A percentile compares a stretch with the other conserved stretches of the same genome.
Conservation (phyloP, 208 protist species). For the Trypanosoma grayi region DNA sequence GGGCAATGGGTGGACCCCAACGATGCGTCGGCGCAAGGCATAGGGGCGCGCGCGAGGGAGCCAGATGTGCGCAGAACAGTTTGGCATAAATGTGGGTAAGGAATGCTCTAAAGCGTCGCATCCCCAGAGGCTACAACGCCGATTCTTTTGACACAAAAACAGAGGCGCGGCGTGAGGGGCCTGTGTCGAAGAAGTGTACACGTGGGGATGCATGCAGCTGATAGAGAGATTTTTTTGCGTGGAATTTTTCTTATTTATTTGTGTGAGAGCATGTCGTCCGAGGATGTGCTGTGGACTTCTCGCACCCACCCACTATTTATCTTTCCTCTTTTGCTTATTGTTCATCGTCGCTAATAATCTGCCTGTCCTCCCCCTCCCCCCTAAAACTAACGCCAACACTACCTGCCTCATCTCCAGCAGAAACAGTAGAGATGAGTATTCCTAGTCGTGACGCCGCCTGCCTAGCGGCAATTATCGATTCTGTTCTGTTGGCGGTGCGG, state of each 20-base stretch:
- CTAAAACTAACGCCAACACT: too few relatives aligned
- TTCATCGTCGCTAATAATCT: too few relatives aligned
- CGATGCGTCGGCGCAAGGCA: background rate
- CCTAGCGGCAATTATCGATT: conserved; percentile 12
- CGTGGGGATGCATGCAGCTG: too few relatives aligned
- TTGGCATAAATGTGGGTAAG: too few relatives aligned
- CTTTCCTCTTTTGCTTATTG: background rate
- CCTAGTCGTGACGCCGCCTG: background rate
- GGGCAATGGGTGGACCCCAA: background rate
- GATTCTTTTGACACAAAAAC: too few relatives aligned
- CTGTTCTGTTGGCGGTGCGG: background rate
- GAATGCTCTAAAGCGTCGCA: too few relatives aligned
- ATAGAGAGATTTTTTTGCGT: too few relatives aligned
- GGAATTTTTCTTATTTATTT: background rate
- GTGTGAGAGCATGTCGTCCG: background rate
- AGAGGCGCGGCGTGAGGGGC: too few relatives aligned
- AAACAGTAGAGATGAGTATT: conserved; percentile 11
- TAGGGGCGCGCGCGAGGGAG: background rate
- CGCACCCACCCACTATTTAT: background rate
- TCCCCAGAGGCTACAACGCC: too few relatives aligned
- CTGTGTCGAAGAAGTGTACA: too few relatives aligned
- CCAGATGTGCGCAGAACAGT: background rate
- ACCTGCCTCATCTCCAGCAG: too few relatives aligned
- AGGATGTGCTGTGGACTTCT: background rate
- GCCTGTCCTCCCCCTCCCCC: too few relatives aligned